A percentile compares a stretch with the other conserved stretches of the same genome.
Conservation (phyloP, 192 early-diverging fungal species). For the Allomyces arbusculus region DNA sequence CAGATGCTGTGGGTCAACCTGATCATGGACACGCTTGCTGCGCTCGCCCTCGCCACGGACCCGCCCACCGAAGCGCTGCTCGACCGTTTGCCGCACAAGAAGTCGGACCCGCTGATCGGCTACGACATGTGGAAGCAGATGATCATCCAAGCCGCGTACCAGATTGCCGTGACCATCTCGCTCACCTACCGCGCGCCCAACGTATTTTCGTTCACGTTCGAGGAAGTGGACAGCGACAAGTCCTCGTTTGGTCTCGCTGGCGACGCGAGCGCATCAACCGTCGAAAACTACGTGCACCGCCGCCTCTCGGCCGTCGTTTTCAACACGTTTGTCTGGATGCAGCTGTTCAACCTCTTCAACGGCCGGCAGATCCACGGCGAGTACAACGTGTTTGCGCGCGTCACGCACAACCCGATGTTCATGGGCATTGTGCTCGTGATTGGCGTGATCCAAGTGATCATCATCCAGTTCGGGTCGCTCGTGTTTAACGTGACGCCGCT, state of each 20-base stretch:
- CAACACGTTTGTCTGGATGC: constrained; percentile 84
- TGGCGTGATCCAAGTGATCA: constrained; percentile 59
- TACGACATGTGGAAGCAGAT: constrained; percentile 86
- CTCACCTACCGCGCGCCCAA: constrained; percentile 31
- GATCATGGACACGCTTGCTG: constrained; percentile 90
- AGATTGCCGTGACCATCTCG: constrained; percentile 52
- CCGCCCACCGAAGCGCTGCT: constrained; percentile 68
- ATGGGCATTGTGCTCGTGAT: constrained; percentile 53
- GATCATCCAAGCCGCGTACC: constrained; percentile 71
- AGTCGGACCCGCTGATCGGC: constrained; percentile 58
- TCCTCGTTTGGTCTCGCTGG: constrained; percentile 12
- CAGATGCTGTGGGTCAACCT: constrained; percentile 90
- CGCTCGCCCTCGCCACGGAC: constrained; percentile 80
- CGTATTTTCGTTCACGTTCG: constrained; percentile 31
- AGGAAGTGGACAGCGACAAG: background rate
- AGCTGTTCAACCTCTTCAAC: constrained; percentile 92
- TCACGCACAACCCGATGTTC: constrained; percentile 69
- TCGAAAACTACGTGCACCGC: background rate
- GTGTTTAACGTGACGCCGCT: constrained; percentile 61
- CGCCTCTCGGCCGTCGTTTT: constrained; percentile 61
- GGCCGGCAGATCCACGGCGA: constrained; percentile 54
- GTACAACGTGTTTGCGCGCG: constrained; percentile 66
- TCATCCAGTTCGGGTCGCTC: constrained; percentile 68
- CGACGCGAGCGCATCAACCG: background rate
- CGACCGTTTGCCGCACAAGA: constrained; percentile 50